Percentiles rank a stretch among this genome's conserved stretches.
phyloP scores from a whole-genome alignment of 2,329 filamentous ascomycete genomes.

The Xylaria polymorpha region DNA sequence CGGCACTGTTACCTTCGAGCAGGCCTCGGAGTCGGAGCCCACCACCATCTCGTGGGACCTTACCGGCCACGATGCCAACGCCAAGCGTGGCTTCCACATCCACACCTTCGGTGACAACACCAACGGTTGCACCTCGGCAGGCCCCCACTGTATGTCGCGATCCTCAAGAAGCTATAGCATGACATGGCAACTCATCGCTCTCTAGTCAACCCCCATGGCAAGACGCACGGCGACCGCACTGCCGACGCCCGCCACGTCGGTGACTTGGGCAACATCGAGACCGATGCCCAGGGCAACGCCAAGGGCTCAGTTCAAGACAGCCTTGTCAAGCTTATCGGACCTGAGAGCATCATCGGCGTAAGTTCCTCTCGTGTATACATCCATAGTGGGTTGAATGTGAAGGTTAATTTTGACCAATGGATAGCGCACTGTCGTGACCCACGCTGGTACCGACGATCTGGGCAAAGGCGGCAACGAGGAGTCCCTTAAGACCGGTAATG shows the following conservation, averaged over 20 bases:
- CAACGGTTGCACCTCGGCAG: slow-evolving; percentile 98
- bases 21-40: slow-evolving; percentile 81
- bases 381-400: background rate
- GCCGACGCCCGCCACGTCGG: slow-evolving; percentile 93
- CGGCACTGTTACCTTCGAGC: slow-evolving; percentile 95
- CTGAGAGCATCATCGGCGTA: slow-evolving; percentile 94
- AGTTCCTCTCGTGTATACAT: slow-evolving; percentile 46
- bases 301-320: slow-evolving; percentile 83
- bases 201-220: slow-evolving; percentile 92
- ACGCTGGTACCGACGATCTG: slow-evolving; percentile 95
- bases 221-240: slow-evolving; percentile 87
- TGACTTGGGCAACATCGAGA: slow-evolving; percentile 97
- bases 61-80: slow-evolving; percentile 90
- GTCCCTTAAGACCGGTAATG: slow-evolving; percentile 98
- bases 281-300: slow-evolving; percentile 90
- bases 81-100: slow-evolving; percentile 97
- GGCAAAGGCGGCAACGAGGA: slow-evolving; percentile 92
- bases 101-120: slow-evolving; percentile 99
- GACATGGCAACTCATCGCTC: slow-evolving; percentile 32
- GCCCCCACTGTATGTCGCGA: slow-evolving; percentile 85
- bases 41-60: slow-evolving; percentile 95
- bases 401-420: slow-evolving; percentile 42
- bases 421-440: slow-evolving; percentile 92
- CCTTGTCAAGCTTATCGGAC: slow-evolving; percentile 93
- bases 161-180: slow-evolving; percentile 9